A percentile compares a stretch with the other conserved stretches of the same genome.
phyloP scores from a whole-genome alignment of 2,329 filamentous ascomycete species.

The Nigrospora oryzae region DNA sequence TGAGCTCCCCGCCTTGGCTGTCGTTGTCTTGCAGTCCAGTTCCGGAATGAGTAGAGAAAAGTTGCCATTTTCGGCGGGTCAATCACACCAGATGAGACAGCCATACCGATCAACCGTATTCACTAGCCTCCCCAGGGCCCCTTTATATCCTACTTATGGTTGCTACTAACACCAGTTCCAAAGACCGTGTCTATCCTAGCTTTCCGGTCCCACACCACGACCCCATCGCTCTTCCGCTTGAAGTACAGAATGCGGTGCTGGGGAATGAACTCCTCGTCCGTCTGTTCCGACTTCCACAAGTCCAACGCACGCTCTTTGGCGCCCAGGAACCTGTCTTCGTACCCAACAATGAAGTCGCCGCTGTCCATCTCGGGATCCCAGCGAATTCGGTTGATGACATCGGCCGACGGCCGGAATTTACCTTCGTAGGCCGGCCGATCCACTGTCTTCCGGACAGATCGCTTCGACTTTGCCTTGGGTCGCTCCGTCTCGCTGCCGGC shows the following conservation, averaged over 20 bases:
- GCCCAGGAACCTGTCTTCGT: slow-evolving; percentile 51
- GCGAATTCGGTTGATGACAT: slow-evolving; percentile 50
- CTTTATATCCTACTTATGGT: too few species aligned
- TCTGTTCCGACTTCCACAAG: slow-evolving; percentile 52
- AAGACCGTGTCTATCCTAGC: slow-evolving; percentile 46
- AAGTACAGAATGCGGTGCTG: slow-evolving; percentile 58
- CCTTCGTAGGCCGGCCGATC: slow-evolving; percentile 21
- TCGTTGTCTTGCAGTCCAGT: too few species aligned
- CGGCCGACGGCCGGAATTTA: slow-evolving; percentile 47
- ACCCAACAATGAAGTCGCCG: slow-evolving; percentile 48
- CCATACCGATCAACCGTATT: too few species aligned
- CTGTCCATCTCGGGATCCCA: slow-evolving; percentile 49
- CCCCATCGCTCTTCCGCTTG: slow-evolving; percentile 39
- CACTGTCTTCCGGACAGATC: slow-evolving; percentile 3
- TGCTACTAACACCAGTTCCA: slow-evolving; percentile 34
- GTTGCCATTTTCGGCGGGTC: too few species aligned
- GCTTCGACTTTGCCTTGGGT: slow-evolving; percentile 12
- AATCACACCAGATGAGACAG: too few species aligned
- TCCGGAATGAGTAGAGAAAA: too few species aligned
- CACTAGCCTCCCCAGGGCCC: too few species aligned
- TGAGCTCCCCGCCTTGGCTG: too few species aligned
- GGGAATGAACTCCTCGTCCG: slow-evolving; percentile 59
- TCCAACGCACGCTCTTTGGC: slow-evolving; percentile 43
- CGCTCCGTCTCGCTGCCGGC: slow-evolving; percentile 18
- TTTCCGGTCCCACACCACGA: slow-evolving; percentile 48